Conservation (phyloP, 306 rosid species). For the Cucurbita maxima region DNA sequence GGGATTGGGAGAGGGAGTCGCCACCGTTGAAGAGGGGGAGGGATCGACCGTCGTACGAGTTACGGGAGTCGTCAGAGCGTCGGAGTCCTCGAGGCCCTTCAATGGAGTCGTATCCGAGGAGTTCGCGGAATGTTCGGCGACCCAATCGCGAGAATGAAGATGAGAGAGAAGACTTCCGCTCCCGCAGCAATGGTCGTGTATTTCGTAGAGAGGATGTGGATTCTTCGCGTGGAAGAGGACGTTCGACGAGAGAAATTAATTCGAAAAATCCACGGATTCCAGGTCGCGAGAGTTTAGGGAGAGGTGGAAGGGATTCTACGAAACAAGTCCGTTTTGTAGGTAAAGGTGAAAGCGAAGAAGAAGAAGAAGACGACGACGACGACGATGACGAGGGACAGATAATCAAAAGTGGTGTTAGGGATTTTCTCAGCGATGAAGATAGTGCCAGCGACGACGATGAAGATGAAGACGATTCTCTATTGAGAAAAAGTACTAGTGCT, state of each 20-base stretch:
- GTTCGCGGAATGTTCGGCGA: constrained; percentile 1
- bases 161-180: constrained; percentile 2
- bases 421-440: constrained; percentile 39
- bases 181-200: constrained; percentile 8
- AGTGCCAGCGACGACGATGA: constrained; percentile 26
- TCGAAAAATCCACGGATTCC: background rate
- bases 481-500: constrained; percentile 25
- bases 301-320: constrained; percentile 15
- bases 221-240: constrained; percentile 33
- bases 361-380: background rate
- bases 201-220: constrained; percentile 3
- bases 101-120: constrained; percentile 3
- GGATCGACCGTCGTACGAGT: constrained; percentile 16
- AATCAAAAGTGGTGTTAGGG: constrained; percentile 18
- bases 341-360: constrained; percentile 18
- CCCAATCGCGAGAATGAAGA: constrained; percentile 11
- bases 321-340: constrained; percentile 10
- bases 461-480: constrained; percentile 16
- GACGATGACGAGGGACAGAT: constrained; percentile 15
- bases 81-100: constrained; percentile 10
- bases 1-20: constrained; percentile 5
- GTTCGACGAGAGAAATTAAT: constrained; percentile 4
- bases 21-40: constrained; percentile 19
- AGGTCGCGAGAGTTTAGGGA: constrained; percentile 13
- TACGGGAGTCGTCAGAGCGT: constrained; percentile 12